Conservation (phyloP, 2,329 filamentous ascomycete genomes). For the Moelleriella libera region DNA sequence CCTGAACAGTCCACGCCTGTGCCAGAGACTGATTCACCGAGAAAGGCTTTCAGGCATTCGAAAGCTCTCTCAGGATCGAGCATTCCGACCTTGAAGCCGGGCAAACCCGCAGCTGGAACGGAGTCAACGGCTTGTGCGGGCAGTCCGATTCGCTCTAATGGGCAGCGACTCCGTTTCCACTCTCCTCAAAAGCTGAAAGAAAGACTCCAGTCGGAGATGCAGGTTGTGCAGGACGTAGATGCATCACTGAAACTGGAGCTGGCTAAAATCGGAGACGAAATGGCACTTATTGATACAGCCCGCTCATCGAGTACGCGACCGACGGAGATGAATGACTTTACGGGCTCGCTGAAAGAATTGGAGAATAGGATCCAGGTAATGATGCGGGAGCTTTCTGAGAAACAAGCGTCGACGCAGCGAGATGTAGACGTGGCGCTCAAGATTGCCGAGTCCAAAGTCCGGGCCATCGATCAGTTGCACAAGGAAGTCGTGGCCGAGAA, state of each 20-base stretch:
- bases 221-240: slow-evolving; percentile 56
- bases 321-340: slow-evolving; percentile 13
- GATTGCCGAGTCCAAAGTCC: slow-evolving; percentile 64
- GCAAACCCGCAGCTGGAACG: slow-evolving; percentile 12
- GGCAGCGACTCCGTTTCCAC: slow-evolving; percentile 50
- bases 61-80: slow-evolving; percentile 39
- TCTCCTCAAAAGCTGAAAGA: slow-evolving; percentile 68
- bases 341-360: slow-evolving; percentile 46
- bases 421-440: slow-evolving; percentile 61
- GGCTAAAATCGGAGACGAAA: slow-evolving; percentile 66
- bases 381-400: slow-evolving; percentile 43
- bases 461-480: slow-evolving; percentile 76
- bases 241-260: slow-evolving; percentile 60
- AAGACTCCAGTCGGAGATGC: slow-evolving; percentile 70
- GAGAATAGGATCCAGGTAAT: slow-evolving; percentile 51
- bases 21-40: slow-evolving; percentile 10
- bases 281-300: slow-evolving; percentile 40
- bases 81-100: slow-evolving; percentile 37
- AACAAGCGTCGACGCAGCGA: slow-evolving; percentile 48
- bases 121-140: slow-evolving; percentile 11
- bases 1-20: slow-evolving; percentile 1
- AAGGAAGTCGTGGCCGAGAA: slow-evolving; percentile 83
- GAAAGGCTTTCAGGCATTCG: slow-evolving; percentile 21
- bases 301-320: slow-evolving; percentile 11
- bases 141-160: slow-evolving; percentile 17